phyloP scores from a whole-genome alignment of 2,329 filamentous ascomycete genomes.

The Raffaelea arxii region DNA sequence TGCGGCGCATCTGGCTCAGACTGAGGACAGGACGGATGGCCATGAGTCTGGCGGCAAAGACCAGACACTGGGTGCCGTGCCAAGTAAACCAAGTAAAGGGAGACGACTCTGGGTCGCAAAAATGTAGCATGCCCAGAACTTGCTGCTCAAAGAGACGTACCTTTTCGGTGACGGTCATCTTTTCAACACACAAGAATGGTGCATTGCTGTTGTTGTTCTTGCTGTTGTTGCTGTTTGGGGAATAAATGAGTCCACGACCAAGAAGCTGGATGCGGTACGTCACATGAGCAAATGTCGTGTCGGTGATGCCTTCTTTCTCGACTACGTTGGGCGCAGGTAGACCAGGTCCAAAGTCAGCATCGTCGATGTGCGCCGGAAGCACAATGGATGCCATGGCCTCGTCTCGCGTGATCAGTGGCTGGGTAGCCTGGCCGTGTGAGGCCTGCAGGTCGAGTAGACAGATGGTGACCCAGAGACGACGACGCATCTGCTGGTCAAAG shows the following conservation, averaged over 20 bases:
- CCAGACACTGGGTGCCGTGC: conserved; percentile 16
- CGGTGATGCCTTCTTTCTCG: conserved; percentile 16
- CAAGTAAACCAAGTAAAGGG: conserved; percentile 20
- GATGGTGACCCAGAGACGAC: conserved; percentile 16
- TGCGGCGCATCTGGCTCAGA: not conserved
- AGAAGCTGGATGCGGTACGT: conserved; percentile 15
- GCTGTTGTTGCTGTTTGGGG: too few species aligned
- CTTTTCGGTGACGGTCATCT: too few species aligned
- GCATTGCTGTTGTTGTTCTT: too few species aligned
- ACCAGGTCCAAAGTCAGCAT: conserved; percentile 12
- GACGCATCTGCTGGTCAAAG: conserved; percentile 14
- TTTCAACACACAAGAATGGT: too few species aligned
- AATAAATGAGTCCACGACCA: conserved; percentile 14
- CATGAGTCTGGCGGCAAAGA: not conserved
- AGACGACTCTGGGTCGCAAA: conserved; percentile 19
- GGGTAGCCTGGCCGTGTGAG: conserved; percentile 10
- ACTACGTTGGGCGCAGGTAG: conserved; percentile 6
- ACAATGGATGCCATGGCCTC: conserved; percentile 7
- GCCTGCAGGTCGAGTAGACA: conserved; percentile 16
- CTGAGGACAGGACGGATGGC: not conserved
- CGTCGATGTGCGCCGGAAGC: conserved; percentile 12
- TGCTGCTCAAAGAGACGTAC: conserved; percentile 7
- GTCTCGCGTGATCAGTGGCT: conserved; percentile 14
- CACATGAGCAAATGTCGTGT: conserved; percentile 20
- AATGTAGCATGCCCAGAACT: not conserved